These are phyloP conservation scores for Striga asiatica DNA, from an alignment of 257 asterid species.

Conservation along the genomic window DNA sequence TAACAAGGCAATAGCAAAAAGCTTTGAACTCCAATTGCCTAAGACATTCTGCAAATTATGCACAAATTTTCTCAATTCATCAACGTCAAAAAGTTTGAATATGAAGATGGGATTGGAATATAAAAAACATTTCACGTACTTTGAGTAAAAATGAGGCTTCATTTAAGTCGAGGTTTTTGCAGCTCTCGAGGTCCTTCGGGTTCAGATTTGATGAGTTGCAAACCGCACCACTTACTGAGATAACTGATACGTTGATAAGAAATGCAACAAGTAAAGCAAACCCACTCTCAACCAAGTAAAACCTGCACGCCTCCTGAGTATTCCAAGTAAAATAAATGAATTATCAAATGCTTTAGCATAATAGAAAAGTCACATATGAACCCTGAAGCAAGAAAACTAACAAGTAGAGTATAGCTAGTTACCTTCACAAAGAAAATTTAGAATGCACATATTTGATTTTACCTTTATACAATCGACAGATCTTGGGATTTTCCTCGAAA, in stretches of 20 bases:
- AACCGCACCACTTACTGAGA: slow-evolving; percentile 89
- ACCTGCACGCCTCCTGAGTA: slow-evolving; percentile 98
- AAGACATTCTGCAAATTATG: slow-evolving; percentile 60
- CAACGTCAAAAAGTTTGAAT: background rate
- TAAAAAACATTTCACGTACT: slow-evolving; percentile 27
- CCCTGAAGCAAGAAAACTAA: too few relatives aligned
- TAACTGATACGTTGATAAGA: slow-evolving; percentile 76
- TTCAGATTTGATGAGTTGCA: slow-evolving; percentile 59
- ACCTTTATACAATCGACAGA: slow-evolving; percentile 70
- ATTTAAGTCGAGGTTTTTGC: slow-evolving; percentile 76
- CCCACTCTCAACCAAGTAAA: slow-evolving; percentile 80
- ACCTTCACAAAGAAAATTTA: too few relatives aligned
- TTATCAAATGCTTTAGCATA: background rate
- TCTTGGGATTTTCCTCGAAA: slow-evolving; percentile 89
- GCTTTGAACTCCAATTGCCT: slow-evolving; percentile 93
- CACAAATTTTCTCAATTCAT: background rate
- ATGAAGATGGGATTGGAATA: too few relatives aligned
- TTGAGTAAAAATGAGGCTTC: slow-evolving; percentile 78
- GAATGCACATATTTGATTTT: too few relatives aligned
- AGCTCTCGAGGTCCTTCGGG: slow-evolving; percentile 44
- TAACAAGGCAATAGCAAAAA: slow-evolving; percentile 86
- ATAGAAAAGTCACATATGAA: too few relatives aligned
- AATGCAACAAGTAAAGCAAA: slow-evolving; percentile 82
- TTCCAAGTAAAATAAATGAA: slow-evolving; percentile 6
- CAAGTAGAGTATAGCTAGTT: too few relatives aligned